Evolutionary conservation across 2,329 filamentous ascomycete species (phyloP).

Genomic region (Eurotiales sp.): DNA sequence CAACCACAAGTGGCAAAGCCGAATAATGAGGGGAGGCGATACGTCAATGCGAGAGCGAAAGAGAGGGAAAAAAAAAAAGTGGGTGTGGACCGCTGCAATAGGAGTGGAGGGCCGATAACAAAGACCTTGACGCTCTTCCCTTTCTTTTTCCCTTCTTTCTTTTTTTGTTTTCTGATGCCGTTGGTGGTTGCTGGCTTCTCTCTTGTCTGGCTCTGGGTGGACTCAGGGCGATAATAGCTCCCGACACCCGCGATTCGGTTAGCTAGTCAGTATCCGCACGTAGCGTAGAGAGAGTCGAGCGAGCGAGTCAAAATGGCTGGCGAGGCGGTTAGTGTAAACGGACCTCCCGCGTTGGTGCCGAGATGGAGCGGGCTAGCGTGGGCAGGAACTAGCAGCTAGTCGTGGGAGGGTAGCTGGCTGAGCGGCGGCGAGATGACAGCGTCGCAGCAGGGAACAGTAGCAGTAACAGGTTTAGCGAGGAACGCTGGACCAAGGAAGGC

Average conservation of each 20-base stretch:
- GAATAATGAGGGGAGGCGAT: slow-evolving; percentile 1
- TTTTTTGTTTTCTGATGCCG: too few species aligned
- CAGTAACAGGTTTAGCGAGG: slow-evolving; percentile 10
- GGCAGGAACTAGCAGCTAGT: slow-evolving; percentile 1
- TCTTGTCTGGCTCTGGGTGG: not conserved
- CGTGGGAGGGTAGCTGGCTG: too few species aligned
- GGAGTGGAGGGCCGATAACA: not conserved
- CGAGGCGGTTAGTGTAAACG: too few species aligned
- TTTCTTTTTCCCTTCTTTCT: slow-evolving; percentile 1
- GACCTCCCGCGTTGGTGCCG: slow-evolving; percentile 5
- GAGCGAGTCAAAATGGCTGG: too few species aligned
- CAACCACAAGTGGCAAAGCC: slow-evolving; percentile 9
- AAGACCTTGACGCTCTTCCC: not conserved
- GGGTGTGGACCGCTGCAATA: slow-evolving; percentile 1
- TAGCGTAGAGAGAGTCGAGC: not conserved
- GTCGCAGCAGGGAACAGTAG: too few species aligned
- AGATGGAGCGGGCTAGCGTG: slow-evolving; percentile 4
- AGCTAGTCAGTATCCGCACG: not conserved
- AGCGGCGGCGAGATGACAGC: slow-evolving; percentile 17
- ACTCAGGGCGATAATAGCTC: not conserved
- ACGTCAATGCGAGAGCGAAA: slow-evolving; percentile 4
- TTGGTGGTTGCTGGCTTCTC: too few species aligned
- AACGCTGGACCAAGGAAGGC: slow-evolving; percentile 9
- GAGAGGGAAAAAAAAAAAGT: slow-evolving; percentile 1
- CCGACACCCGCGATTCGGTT: slow-evolving; percentile 5